Evolutionary conservation across 768 basidiomycete genomes (phyloP), one percentile per base, ranked within the genome.

Genomic region (Russula sp.): DNA sequence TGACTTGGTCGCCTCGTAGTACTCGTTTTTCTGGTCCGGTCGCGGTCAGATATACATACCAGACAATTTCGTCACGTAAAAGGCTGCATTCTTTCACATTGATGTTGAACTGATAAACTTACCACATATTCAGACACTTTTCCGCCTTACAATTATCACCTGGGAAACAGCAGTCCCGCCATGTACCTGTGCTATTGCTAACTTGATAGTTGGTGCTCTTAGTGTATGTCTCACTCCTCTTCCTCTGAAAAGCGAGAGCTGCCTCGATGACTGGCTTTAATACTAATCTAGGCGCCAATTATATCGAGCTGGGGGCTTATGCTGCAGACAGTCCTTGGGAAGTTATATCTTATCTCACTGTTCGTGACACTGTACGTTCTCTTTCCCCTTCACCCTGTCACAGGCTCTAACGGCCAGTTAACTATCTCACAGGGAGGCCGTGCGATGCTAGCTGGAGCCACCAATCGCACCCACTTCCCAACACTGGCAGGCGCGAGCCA

Each of bases 141-240:
- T 55, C 13, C 67, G 67, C 0, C 63, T 73, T 2, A 69, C 71
- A 0, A 46, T 61, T 1, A 58, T 73, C 24, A 68, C 71, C 3
- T 73, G 73, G 73, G 73, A 73, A 53, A 70, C 73, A 0, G 73
- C 73, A 1, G 18, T 73, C 18, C 72, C 70, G 2, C 72, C 73
- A 6, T 73, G 70, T 44, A 36, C 67, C 7, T 73, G 72, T 44
- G 72, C 73, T 6, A 65, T 73, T 8, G 54, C 69, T 11, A 65
- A 68, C 3, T 63, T 72, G n/a, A 55, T 73, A 16, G 69, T 62
- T 1, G 69, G 67, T 50, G 20, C 71, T 14, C 32, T 8, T 26
- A 34, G 34, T 3, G 64, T 61, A 52, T 7, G 63, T 50, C 22
- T 16, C 26, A 5, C 6, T 16, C n/a, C 1, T 32, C 11, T n/a